Evolutionary conservation across 2,329 filamentous ascomycete genomes (phyloP), one percentile per base, ranked within the genome.

Genomic region (Trichoderma gracile): DNA sequence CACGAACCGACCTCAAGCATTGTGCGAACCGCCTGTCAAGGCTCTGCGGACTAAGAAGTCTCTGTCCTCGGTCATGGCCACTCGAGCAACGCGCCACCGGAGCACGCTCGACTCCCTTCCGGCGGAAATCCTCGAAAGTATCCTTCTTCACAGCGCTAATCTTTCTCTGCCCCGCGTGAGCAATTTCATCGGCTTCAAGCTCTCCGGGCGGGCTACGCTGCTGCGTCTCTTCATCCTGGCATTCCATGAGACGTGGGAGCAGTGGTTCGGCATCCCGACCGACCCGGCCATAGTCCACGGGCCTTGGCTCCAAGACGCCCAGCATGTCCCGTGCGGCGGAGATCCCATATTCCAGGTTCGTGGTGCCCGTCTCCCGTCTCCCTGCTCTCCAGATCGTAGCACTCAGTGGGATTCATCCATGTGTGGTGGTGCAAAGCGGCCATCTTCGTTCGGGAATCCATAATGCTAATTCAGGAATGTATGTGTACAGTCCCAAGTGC

Each of bases 41-140:
- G 53, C 64, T 12, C 40, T 38, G 17, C 43, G 62, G 47, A 72
- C 72, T 33, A 75, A 72, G 67, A 70, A 68, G 63, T 73, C 72
- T 0, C 67, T 78, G 9, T 69, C 70, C 10, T 68, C 69, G n/a
- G 73, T 77, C 47, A 67, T 76, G 21, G 70, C 73, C 23, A 65
- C 68, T 9, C 72, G 73, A 49, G 63, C 70, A 15, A 63, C 67
- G 14, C 72, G 72, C 23, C 68, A 62, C 27, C 71, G 72, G 17
- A 59, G 69, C 4, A 70, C 52, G 12, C 68, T 78, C 23, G 72
- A 78, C 56, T 69, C 69, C 33, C 73, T 86, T 9, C 84, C 84
- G 0, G 70, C 79, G 7, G 84, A 86, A 71, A 75, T 86, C 25
- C 77, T 86, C 14, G 82, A 86, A 69, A 75, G 67, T 38, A 84